These are phyloP conservation scores for Fusarium succisae DNA, from an alignment of 2,329 filamentous ascomycete species.

Conservation along the genomic window DNA sequence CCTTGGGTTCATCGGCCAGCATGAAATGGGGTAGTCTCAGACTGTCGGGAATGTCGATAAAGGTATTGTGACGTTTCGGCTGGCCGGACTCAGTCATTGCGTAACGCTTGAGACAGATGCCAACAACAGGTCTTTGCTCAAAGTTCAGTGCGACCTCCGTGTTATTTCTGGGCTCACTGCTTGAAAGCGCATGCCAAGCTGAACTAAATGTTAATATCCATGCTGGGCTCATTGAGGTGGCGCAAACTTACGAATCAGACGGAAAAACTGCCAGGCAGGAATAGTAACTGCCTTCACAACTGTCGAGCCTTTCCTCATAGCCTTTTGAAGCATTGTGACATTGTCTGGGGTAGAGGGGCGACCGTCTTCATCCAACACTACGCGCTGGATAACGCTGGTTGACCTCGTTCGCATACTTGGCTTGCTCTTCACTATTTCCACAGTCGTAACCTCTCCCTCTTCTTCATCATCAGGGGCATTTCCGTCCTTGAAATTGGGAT, in stretches of 20 bases:
- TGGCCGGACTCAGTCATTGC: conserved; percentile 72
- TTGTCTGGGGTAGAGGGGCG: conserved; percentile 55
- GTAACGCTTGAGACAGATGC: conserved; percentile 93
- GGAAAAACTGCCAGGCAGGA: conserved; percentile 98
- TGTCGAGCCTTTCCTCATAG: conserved; percentile 57
- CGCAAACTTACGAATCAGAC: conserved; percentile 77
- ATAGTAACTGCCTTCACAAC: conserved; percentile 86
- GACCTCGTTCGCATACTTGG: conserved; percentile 57
- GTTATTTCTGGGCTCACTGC: conserved; percentile 68
- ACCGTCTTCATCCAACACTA: conserved; percentile 63
- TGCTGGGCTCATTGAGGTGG: not conserved
- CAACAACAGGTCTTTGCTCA: conserved; percentile 83
- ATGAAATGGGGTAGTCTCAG: conserved; percentile 92
- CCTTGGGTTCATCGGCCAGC: conserved; percentile 74
- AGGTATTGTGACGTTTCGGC: conserved; percentile 78
- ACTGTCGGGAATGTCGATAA: conserved; percentile 85
- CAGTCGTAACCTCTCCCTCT: conserved; percentile 28
- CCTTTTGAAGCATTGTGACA: conserved; percentile 54
- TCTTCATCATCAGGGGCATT: conserved; percentile 22
- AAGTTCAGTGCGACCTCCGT: conserved; percentile 90
- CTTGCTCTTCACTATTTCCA: conserved; percentile 43
- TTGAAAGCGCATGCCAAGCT: conserved; percentile 83
- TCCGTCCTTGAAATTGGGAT: conserved; percentile 9
- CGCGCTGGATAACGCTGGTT: conserved; percentile 69
- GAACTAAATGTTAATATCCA: conserved; percentile 47